These are phyloP conservation scores for Penicillium malachiteum DNA, from an alignment of 495 filamentous ascomycete species.

Conservation along the genomic window DNA sequence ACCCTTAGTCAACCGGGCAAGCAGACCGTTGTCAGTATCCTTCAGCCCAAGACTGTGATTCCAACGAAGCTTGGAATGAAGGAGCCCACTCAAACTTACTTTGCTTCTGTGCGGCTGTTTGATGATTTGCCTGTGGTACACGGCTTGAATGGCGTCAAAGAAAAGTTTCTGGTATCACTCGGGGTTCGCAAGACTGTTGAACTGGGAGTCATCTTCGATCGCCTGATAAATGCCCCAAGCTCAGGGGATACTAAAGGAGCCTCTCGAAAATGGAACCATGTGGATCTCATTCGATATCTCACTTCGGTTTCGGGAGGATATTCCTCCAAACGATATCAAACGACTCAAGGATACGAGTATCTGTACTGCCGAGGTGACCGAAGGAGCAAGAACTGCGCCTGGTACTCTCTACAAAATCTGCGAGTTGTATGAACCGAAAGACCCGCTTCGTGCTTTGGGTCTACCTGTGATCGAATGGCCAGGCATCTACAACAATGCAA, in stretches of 20 bases:
- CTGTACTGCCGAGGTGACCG: slow-evolving; percentile 70
- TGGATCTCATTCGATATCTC: slow-evolving; percentile 92
- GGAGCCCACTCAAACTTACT: slow-evolving; percentile 83
- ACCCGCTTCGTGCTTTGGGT: slow-evolving; percentile 62
- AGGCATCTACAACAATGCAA: slow-evolving; percentile 59
- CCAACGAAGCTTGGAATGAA: slow-evolving; percentile 92
- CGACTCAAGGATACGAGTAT: slow-evolving; percentile 74
- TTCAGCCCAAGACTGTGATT: slow-evolving; percentile 71
- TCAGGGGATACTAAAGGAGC: slow-evolving; percentile 41
- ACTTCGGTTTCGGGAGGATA: slow-evolving; percentile 86
- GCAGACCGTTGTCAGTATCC: slow-evolving; percentile 56
- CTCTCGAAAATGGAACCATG: slow-evolving; percentile 77
- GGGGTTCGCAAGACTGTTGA: slow-evolving; percentile 86
- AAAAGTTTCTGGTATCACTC: slow-evolving; percentile 78
- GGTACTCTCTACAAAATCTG: slow-evolving; percentile 70
- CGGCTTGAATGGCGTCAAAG: slow-evolving; percentile 75
- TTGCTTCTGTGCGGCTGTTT: slow-evolving; percentile 88
- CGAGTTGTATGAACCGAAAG: slow-evolving; percentile 83
- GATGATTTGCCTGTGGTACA: slow-evolving; percentile 83
- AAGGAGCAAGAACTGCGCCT: slow-evolving; percentile 23
- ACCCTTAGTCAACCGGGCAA: slow-evolving; percentile 63
- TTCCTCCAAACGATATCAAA: slow-evolving; percentile 78
- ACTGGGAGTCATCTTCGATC: slow-evolving; percentile 85
- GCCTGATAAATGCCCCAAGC: slow-evolving; percentile 61
- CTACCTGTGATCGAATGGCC: slow-evolving; percentile 87